A percentile compares a stretch with the other conserved stretches of the same genome.
Evolutionary conservation across 208 protist species (phyloP).

Genomic region (Trypanosoma vivax): DNA sequence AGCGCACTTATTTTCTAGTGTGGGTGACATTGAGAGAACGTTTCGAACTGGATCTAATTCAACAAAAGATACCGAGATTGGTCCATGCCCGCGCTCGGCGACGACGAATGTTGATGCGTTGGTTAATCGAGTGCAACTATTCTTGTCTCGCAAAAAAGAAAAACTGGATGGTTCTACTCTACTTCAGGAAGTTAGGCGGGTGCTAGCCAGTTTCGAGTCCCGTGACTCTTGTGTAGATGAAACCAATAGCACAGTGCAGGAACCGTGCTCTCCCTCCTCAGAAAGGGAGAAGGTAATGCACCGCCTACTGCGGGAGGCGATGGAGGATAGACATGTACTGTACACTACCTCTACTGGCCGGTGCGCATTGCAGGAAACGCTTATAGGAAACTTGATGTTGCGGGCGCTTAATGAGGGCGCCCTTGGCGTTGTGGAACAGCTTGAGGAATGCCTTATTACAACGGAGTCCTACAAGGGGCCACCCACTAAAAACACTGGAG

Average conservation of each 20-base stretch:
- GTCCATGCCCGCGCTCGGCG: conserved; percentile 56
- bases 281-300: conserved; percentile 18
- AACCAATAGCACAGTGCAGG: too few species aligned
- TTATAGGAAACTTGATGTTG: conserved; percentile 68
- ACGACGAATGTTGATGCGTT: conserved; percentile 52
- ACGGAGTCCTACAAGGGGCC: conserved; percentile 18
- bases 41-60: conserved; percentile 72
- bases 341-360: conserved; percentile 48
- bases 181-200: background rate
- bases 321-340: conserved; percentile 75
- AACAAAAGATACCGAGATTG: conserved; percentile 57
- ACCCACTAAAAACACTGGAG: background rate
- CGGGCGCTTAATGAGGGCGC: conserved; percentile 53
- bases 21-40: conserved; percentile 80
- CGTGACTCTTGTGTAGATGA: background rate
- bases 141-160: conserved; percentile 31
- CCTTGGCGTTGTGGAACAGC: conserved; percentile 50
- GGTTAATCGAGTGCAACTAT: conserved; percentile 32
- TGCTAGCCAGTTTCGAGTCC: conserved; percentile 8
- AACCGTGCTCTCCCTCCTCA: too few species aligned
- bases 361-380: conserved; percentile 59
- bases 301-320: conserved; percentile 42
- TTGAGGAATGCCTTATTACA: conserved; percentile 72
- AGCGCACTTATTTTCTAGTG: conserved; percentile 53
- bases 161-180: background rate